Evolutionary conservation across 495 filamentous ascomycete genomes (phyloP), one percentile per base, ranked within the genome.

Genomic region (Talaromyces thailandensis): DNA sequence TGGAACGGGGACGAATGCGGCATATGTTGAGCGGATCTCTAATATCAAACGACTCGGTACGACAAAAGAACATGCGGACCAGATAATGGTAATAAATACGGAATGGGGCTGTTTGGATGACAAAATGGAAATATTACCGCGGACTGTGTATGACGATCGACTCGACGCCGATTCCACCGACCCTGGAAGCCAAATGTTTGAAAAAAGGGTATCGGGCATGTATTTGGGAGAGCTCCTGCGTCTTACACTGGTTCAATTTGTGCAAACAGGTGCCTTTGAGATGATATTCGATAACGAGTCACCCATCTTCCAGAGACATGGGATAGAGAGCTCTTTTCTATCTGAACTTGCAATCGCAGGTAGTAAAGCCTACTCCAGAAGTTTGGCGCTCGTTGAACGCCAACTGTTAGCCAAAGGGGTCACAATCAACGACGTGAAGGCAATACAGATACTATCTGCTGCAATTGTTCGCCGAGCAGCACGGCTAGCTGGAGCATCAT

Each of bases 181-280:
- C 77, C 94, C 94, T 0, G 94, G 94, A 35, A 84, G 96, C 61
- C 94, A 98, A 73, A 96, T 96, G 89, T 98, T 97, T 75, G 94
- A 98, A 79, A 98, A 98, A 81, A 89, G 94, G 55, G 86, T 98
- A 37, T 94, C 90, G 0, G 94, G 94, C 71, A 97, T 98, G 94
- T 98, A 97, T 81, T 73, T 98, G 23, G 94, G 94, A 62, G 94
- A 98, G 71, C 91, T 98, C 62, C 78, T 96, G 43, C 89, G 67
- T 18, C 29, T 65, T 6, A 51, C 62, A 6, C 64, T 66, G 40
- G 23, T 64, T 0, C 32, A 55, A 63, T 57, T 60, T 18, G 23
- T 56, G 32, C 35, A 31, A 18, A 14, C 1, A 14, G 48, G 29
- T 43, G 60, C 48, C n/a, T 60, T 43, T 4, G 37, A 50, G 3